Evolutionary conservation across 2,329 filamentous ascomycete species (phyloP), one percentile per base, ranked within the genome.

Genomic region (Xenoacremonium recifei): DNA sequence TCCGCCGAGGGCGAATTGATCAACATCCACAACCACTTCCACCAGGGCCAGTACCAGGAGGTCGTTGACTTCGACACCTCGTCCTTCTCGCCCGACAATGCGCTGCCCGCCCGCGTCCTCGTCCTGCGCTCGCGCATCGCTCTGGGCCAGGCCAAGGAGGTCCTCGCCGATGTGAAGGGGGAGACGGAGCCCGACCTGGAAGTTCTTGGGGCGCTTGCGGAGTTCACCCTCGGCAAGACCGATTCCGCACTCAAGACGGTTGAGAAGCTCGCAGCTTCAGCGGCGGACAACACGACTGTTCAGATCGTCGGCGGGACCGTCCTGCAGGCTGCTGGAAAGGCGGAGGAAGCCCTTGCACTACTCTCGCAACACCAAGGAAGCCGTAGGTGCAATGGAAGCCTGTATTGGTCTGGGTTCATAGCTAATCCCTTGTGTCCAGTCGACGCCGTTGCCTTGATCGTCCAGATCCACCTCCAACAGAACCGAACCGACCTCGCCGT

Each of bases 391-490:
- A 42, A 11, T 5, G 21, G 7, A 4, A 4, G 25, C 18, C 17
- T 20, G 16, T 20, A 18, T 21, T 15, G 38, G 32, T 35, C 29
- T 31, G 16, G 39, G 37, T 30, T 50, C 45, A 42, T 31, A 42
- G 45, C 60, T 62, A 46, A 66, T 47, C 27, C 30, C 34, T 37
- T 21, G 37, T 27, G n/a, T 37, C 16, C 44, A 83, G 79, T 84
- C 45, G 80, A 84, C 53, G 86, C 89, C 40, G 89, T 96, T 39
- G 86, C 91, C 33, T 72, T 97, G 48, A 91, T 93, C 51, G 84
- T 91, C 21, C 92, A 99, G 66, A 95, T 97, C 55, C 85, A 96
- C 61, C 82, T 97, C 9, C 79, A 88, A 55, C 89, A 96, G 63
- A 96, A 96, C 73, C 82, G 92, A 54, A 85, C 85, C 58, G 92